A percentile compares a stretch with the other conserved stretches of the same genome.
Evolutionary conservation across 2,329 filamentous ascomycete genomes (phyloP).

Genomic region (Trichoderma afroharzianum): DNA sequence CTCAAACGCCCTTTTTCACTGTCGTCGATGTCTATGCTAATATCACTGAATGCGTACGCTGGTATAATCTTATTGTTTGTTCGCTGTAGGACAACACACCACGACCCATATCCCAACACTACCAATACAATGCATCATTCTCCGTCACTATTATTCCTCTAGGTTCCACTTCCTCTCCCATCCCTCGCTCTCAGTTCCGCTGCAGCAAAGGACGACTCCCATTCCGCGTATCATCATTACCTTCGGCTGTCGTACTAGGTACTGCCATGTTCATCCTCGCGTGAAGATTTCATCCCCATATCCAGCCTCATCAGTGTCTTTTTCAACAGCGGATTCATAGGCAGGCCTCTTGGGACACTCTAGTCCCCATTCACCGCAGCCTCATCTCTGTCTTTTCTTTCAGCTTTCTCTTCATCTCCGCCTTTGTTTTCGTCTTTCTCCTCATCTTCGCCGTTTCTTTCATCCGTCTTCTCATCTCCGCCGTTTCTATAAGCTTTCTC

Average conservation of each 20-base stretch:
- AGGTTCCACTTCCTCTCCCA: background rate
- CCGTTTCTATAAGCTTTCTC: background rate
- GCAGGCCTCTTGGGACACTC: background rate
- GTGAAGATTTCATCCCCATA: background rate
- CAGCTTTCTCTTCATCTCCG: background rate
- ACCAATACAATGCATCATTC: background rate
- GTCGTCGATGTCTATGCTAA: background rate
- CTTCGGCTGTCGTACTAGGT: background rate
- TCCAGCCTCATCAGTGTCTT: background rate
- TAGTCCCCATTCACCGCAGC: background rate
- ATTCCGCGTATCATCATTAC: too few species aligned
- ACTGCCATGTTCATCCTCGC: background rate
- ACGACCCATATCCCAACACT: background rate
- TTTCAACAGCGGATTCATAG: background rate
- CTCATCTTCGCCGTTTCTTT: background rate
- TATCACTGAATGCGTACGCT: background rate
- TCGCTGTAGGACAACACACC: background rate
- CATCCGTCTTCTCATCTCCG: background rate
- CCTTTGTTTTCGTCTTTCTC: too few species aligned
- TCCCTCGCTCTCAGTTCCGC: background rate
- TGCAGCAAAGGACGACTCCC: background rate
- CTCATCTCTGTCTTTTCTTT: background rate
- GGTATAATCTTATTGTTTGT: background rate
- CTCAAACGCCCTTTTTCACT: background rate
- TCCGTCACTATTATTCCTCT: background rate